Evolutionary conservation across 306 rosid genomes (phyloP), one percentile per base, ranked within the genome.

Genomic region (Arachis hypogaea): DNA sequence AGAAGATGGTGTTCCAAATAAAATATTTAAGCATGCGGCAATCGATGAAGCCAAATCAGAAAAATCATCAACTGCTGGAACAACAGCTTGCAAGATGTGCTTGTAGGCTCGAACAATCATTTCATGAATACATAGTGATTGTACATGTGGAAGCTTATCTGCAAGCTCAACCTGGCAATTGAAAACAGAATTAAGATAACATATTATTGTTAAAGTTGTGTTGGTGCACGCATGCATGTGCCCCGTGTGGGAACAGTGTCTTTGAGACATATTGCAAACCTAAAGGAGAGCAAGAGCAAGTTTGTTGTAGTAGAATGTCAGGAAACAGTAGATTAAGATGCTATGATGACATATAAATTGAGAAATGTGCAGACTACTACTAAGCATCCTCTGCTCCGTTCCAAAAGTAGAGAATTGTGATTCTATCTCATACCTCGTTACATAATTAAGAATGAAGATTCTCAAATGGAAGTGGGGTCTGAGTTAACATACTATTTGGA

Each of bases 41-140:
- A 94, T 80, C 10, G 90, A 82, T 69, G 93, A 77, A 82, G 98
- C 96, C 89, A 92, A 78, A 61, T 94, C 95, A 46, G 86, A 77
- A 75, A 82, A 86, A 80, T 86, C 78, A 75, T 86, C 86, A 77
- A 89, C 90, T 58, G 96, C 91, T 43, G 97, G 93, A 79, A 94
- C 85, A 67, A 88, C 96, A 64, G 97, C 96, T 87, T 89, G 96
- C 82, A 94, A 78, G 70, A 91, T 85, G 82, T 94, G 97, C 84
- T 94, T 94, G 85, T 86, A 94, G 80, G 98, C 93, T 78, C 98
- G 89, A 77, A 94, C 95, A 76, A 91, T 76, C 98, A 94, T 94
- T 81, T 94, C 98, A 63, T 94, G 96, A 72, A 88, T 71, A 56
- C 98, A 94, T 29, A 94, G 92, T 47, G 97, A 94, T 87, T 89